Conservation (phyloP, 2,329 filamentous ascomycete species). For the Cercospora citrullina region DNA sequence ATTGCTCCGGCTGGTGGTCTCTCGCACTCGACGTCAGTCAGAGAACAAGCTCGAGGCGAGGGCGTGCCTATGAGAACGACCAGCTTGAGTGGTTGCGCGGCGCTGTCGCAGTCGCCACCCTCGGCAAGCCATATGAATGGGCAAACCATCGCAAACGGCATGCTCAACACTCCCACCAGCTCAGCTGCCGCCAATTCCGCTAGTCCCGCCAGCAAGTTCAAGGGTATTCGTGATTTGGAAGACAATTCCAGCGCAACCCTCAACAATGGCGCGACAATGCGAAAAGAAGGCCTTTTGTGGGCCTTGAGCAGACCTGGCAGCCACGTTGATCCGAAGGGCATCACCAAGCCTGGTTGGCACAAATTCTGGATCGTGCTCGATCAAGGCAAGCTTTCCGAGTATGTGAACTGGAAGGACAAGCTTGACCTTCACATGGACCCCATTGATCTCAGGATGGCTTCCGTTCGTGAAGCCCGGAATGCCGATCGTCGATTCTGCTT, state of each 20-base stretch:
- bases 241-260: constrained; percentile 61
- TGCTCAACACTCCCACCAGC: constrained; percentile 27
- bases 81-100: constrained; percentile 26
- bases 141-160: constrained; percentile 29
- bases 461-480: constrained; percentile 91
- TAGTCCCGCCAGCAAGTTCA: constrained; percentile 64
- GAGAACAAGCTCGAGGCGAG: constrained; percentile 31
- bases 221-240: constrained; percentile 87
- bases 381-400: constrained; percentile 93
- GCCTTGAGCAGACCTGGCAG: constrained; percentile 88
- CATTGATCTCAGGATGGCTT: constrained; percentile 94
- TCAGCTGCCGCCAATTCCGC: constrained; percentile 21
- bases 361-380: constrained; percentile 99
- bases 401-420: constrained; percentile 98
- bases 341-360: constrained; percentile 98
- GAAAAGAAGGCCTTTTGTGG: constrained; percentile 94
- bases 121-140: constrained; percentile 24
- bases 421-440: constrained; percentile 97
- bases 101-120: constrained; percentile 36
- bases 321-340: constrained; percentile 89
- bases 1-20: constrained; percentile 33
- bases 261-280: constrained; percentile 59
- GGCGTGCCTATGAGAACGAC: constrained; percentile 26
- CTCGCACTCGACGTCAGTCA: constrained; percentile 32
- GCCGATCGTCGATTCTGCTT: constrained; percentile 96